Conservation (phyloP, 768 basidiomycete genomes). For the Suillus cothurnatus region DNA sequence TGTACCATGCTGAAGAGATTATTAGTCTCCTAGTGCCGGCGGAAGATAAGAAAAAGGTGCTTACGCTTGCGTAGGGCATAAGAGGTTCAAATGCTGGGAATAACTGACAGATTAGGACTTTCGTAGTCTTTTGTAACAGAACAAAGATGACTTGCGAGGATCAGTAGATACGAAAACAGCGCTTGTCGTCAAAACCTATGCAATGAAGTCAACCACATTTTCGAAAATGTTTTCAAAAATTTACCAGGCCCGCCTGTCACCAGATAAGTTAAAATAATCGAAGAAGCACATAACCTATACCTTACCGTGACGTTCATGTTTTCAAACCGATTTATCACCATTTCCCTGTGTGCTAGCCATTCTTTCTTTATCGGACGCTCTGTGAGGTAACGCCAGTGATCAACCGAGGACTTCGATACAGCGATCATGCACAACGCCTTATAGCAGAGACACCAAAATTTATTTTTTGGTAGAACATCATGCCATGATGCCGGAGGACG, state of each 20-base stretch:
- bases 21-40: neutral
- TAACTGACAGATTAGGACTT: neutral
- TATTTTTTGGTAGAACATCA: neutral
- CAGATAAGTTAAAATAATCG: neutral
- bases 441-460: neutral
- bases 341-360: neutral
- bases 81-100: neutral
- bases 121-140: neutral
- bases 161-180: neutral
- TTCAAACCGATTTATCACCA: slow-evolving; percentile 1
- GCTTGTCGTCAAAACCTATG: neutral
- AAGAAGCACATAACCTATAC: neutral
- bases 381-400: neutral
- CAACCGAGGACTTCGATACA: neutral
- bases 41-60: neutral
- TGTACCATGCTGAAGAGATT: neutral
- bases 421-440: slow-evolving; percentile 1
- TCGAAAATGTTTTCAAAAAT: neutral
- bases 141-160: neutral
- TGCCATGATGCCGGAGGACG: neutral
- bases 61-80: neutral
- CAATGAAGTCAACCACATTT: neutral
- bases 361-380: neutral
- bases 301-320: neutral
- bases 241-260: neutral